Percentiles rank a stretch among this genome's conserved stretches.
Conservation (phyloP, 1,284 basidiomycete species). For the Boletus calvinii region DNA sequence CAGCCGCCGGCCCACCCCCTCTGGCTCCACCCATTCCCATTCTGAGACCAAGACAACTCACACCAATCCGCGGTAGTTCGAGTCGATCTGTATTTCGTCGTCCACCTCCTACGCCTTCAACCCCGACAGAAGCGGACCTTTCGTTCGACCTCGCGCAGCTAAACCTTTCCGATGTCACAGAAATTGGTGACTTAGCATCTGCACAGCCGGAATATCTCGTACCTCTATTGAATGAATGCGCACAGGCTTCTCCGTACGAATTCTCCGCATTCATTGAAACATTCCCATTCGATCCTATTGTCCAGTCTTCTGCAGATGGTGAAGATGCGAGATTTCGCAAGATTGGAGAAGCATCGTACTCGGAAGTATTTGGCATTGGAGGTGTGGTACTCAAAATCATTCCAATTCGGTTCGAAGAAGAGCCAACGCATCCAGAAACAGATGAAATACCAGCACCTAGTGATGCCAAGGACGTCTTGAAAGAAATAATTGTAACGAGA, state of each 20-base stretch:
- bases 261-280: slow-evolving; percentile 78
- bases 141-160: slow-evolving; percentile 57
- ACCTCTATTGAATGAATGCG: slow-evolving; percentile 65
- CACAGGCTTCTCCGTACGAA: slow-evolving; percentile 63
- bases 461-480: slow-evolving; percentile 74
- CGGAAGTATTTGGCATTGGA: slow-evolving; percentile 92
- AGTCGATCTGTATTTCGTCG: slow-evolving; percentile 40
- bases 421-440: slow-evolving; percentile 12
- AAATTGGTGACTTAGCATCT: slow-evolving; percentile 14
- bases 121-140: slow-evolving; percentile 49
- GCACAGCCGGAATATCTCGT: slow-evolving; percentile 49
- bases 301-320: slow-evolving; percentile 35
- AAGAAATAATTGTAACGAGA: slow-evolving; percentile 86
- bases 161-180: slow-evolving; percentile 35
- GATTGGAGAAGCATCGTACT: slow-evolving; percentile 95
- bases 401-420: slow-evolving; percentile 50
- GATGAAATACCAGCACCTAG: slow-evolving; percentile 65
- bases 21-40: slow-evolving; percentile 30
- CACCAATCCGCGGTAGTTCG: slow-evolving; percentile 55
- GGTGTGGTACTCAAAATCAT: slow-evolving; percentile 88
- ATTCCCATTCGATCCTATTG: slow-evolving; percentile 69
- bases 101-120: slow-evolving; percentile 47
- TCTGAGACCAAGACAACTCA: slow-evolving; percentile 55
- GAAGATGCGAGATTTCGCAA: slow-evolving; percentile 58
- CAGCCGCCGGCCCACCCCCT: slow-evolving; percentile 1